Conservation (phyloP, 2,329 filamentous ascomycete species). For the Arthrobotrys sinensis region DNA sequence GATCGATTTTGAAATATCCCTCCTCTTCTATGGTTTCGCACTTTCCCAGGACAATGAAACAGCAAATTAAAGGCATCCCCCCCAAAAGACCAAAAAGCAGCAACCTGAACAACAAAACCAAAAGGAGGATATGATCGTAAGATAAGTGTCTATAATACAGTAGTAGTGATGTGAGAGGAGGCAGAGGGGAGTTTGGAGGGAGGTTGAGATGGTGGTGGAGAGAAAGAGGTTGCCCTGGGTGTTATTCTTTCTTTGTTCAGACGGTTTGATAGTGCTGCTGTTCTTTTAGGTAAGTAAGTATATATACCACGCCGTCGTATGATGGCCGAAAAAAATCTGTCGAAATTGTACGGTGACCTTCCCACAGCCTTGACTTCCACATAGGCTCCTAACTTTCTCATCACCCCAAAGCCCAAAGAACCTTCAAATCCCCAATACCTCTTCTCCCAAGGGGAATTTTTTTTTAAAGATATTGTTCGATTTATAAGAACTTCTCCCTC, state of each 20-base stretch:
- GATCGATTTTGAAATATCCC: not conserved
- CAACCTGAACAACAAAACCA: not conserved
- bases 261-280: not conserved
- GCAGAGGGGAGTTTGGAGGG: not conserved
- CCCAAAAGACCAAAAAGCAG: not conserved
- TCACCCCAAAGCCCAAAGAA: too few relatives aligned
- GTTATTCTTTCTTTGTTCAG: not conserved
- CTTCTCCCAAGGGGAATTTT: not conserved
- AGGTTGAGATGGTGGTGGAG: not conserved
- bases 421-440: not conserved
- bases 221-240: constrained; percentile 14
- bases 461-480: not conserved
- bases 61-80: not conserved
- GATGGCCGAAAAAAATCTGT: too few relatives aligned
- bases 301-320: too few relatives aligned
- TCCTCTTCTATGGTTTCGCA: constrained; percentile 1
- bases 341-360: too few relatives aligned
- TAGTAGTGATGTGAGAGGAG: not conserved
- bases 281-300: not conserved
- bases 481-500: constrained; percentile 69
- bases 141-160: constrained; percentile 28
- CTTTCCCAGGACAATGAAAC: not conserved
- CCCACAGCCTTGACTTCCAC: too few relatives aligned
- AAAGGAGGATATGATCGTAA: constrained; percentile 2
- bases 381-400: too few relatives aligned